phyloP scores from a whole-genome alignment of 139 green algal genomes.

The Eudorina sp. region DNA sequence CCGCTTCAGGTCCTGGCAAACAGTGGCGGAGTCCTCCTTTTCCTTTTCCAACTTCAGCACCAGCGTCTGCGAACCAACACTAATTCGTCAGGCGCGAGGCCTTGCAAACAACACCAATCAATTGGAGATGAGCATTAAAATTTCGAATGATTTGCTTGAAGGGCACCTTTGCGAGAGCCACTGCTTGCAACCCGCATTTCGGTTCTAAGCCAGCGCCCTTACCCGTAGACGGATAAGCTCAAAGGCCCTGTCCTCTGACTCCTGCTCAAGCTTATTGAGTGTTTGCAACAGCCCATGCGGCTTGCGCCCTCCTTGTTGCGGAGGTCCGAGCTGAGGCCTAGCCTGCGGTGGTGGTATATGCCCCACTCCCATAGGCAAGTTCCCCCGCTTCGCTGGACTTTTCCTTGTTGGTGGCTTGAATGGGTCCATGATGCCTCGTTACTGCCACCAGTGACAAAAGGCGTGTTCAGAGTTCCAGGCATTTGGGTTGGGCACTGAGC shows the following conservation, averaged over 20 bases:
- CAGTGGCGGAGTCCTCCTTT: slow-evolving; percentile 52
- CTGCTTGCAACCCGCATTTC: neutral
- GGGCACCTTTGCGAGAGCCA: too few relatives aligned
- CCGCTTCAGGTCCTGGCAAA: slow-evolving; percentile 44
- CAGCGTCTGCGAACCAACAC: slow-evolving; percentile 42
- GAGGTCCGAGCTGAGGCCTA: neutral
- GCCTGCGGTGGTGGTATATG: slow-evolving; percentile 25
- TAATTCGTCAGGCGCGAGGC: too few relatives aligned
- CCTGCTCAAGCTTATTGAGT: slow-evolving; percentile 58
- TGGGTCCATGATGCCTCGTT: slow-evolving; percentile 39
- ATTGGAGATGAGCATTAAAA: too few relatives aligned
- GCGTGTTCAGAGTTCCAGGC: neutral
- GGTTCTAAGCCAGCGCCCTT: slow-evolving; percentile 4
- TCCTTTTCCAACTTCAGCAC: slow-evolving; percentile 65
- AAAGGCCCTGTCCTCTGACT: slow-evolving; percentile 57
- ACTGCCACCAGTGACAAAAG: neutral
- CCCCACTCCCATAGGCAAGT: slow-evolving; percentile 21
- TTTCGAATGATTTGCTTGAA: too few relatives aligned
- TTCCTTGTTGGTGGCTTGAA: slow-evolving; percentile 43
- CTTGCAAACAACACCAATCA: neutral
- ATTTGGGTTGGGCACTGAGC: neutral
- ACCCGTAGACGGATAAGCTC: slow-evolving; percentile 64
- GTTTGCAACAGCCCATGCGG: slow-evolving; percentile 57
- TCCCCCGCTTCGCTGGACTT: slow-evolving; percentile 19
- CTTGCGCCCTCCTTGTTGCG: slow-evolving; percentile 19